Evolutionary conservation across 2,329 filamentous ascomycete genomes (phyloP), one percentile per base, ranked within the genome.

Genomic region (Coccinonectria pachysandricola): DNA sequence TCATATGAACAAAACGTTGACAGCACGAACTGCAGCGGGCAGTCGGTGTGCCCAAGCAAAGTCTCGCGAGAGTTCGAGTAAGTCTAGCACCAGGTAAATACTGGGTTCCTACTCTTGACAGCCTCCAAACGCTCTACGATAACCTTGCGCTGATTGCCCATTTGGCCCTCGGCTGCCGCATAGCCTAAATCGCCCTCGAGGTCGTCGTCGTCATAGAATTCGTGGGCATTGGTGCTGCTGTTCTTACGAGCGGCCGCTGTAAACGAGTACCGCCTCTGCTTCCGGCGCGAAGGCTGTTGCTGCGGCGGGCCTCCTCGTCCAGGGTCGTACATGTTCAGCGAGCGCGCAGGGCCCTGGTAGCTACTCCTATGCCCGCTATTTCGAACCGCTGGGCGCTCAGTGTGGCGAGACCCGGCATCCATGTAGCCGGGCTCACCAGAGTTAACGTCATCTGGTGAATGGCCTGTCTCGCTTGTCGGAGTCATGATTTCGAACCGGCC

Each of bases 61-160:
- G n/a, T n/a, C n/a, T n/a, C n/a, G n/a, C n/a, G n/a, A n/a, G n/a
- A n/a, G n/a, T n/a, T n/a, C n/a, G n/a, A n/a, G n/a, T n/a, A n/a
- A n/a, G n/a, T 31, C 62, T 62, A 96, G 64, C 91, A 98, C 83
- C 91, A 98, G 22, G 83, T 94, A 57, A 98, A 98, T 16, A 98
- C 86, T 2, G 91, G 91, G 50, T 93, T 92, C 52, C 80, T 81
- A 50, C 78, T 84, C 67, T 96, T 96, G 36, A 98, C 91, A 34
- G 88, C 82, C 64, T 98, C 91, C 32, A 98, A 60, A 37, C 91
- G 69, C 64, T 98, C 91, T 24, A 98, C 87, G 63, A 98, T 96
- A 24, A 98, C 91, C 57, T 91, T 93, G 45, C 87, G 73, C 52
- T 81, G 77, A 46, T 86, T 83, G 8, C 83, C 83, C 56, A 96